Base-by-base conservation (phyloP, 2,329 filamentous ascomycete species). In the Bisporella sp. region DNA sequence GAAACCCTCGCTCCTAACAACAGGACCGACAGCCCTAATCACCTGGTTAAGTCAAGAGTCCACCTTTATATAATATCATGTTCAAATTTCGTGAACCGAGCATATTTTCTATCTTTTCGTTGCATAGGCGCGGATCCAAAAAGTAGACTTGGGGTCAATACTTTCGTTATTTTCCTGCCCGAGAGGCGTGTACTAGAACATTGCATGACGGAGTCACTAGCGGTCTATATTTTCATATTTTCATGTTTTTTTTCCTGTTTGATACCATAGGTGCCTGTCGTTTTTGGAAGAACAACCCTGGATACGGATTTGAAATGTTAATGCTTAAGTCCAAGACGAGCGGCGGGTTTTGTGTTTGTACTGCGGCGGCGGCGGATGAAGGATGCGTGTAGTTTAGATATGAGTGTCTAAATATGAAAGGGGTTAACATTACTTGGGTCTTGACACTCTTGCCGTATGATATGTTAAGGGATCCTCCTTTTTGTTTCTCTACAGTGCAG, bases 1-100 rank as follows among this genome's bases (percentile, higher is more conserved):
- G 53, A 60, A 28, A 46, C 21, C 31, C 47, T n/a, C 9, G n/a
- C 35, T 39, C 11, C 41, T 21, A 28, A 28, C 9, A n/a, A 21
- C 41, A 42, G 41, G 21, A n/a, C n/a, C 35, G 8, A 37, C 4
- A 37, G 8, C 35, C n/a, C 35, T 9, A 37, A 37, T n/a, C 35
- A n/a, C n/a, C 35, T n/a, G 8, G 8, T 2, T n/a, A 37, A 8
- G 35, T n/a, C 21, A 3, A 21, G 21, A 37, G 8, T 37, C 8
- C 35, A 37, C n/a, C 35, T 9, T 37, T n/a, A n/a, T n/a, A 37
- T 37, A 37, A 37, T 37, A 8, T 8, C 35, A 37, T 37, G n/a
- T 37, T n/a, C 8, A 37, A 37, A 9, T n/a, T 37, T 37, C 8
- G 35, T n/a, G 35, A 8, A 37, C n/a, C n/a, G 35, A n/a, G 35